Evolutionary conservation across 768 basidiomycete species (phyloP), one percentile per base, ranked within the genome.

Genomic region (Lentinula guzmanii): DNA sequence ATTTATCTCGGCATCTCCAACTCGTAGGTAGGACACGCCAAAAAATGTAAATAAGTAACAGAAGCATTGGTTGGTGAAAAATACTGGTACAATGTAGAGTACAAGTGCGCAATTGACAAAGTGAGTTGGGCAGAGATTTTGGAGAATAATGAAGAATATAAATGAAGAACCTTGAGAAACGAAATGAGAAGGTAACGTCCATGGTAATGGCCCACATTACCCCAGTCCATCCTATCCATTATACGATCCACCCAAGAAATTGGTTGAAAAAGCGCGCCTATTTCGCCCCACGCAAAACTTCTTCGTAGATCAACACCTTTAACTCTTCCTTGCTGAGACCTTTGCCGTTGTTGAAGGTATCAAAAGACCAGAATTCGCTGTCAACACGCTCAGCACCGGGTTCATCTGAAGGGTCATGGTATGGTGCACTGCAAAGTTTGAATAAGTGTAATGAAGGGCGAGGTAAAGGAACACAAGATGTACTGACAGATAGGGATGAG

Each of bases 401-500:
- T 62, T 65, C 43, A n/a, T 60, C 37, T 31, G 57, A 21, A 28
- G 24, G 43, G 35, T 34, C 60, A 31, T 65, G 48, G 4, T 57
- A 24, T 28, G 58, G 60, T 60, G 50, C 28, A 42, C 59, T 42
- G 24, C 4, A 24, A 39, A 52, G 16, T 18, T 16, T 24, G 34
- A 50, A 53, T 58, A 34, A 39, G n/a, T 58, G 28, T 39, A 16
- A 39, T 57, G 52, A 54, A 52, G 21, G 21, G 10, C 37, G 55
- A 43, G 46, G 34, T 51, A 18, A 56, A 28, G 52, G 41, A 48
- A 21, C 21, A 11, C 3, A 52, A 39, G 35, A 53, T 70, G 79
- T 37, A 90, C 92, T 77, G 85, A 84, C 28, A 96, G 79, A 72
- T 97, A 97, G 0, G 94, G 93, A 75, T 98, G 96, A 63, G 83